Evolutionary conservation across 2,329 filamentous ascomycete genomes (phyloP).

Genomic region (Biscogniauxia mediterranea): DNA sequence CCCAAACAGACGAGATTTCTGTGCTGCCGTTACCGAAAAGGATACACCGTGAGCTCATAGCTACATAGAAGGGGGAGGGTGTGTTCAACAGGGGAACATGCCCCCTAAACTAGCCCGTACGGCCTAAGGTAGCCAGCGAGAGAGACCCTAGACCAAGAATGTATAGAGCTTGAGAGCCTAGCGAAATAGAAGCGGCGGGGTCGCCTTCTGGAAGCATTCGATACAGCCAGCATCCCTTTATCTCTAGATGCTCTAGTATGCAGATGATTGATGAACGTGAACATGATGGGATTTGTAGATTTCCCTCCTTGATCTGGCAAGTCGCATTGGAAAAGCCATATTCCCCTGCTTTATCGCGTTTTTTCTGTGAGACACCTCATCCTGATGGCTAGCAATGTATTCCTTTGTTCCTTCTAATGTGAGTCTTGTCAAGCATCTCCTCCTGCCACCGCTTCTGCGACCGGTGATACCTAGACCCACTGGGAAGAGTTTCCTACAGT

Average conservation of each 20-base stretch:
- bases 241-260: background rate
- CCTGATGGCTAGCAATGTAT: background rate
- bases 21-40: background rate
- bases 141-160: constrained; percentile 3
- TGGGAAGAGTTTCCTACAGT: background rate
- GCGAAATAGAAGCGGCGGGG: constrained; percentile 17
- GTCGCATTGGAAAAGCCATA: constrained; percentile 19
- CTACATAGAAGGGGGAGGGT: background rate
- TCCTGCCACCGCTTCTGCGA: background rate
- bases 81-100: background rate
- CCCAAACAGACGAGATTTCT: background rate
- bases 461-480: background rate
- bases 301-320: constrained; percentile 23
- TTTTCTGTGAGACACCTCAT: background rate
- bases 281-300: constrained; percentile 20
- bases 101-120: background rate
- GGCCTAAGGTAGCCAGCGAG: background rate
- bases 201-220: constrained; percentile 26
- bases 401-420: background rate
- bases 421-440: background rate
- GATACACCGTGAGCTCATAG: background rate
- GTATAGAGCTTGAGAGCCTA: constrained; percentile 6
- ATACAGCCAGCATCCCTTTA: constrained; percentile 12
- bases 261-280: constrained; percentile 5
- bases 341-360: background rate